phyloP scores from a whole-genome alignment of 805 yeast genomes.

The Alloascoidea hylecoeti region DNA sequence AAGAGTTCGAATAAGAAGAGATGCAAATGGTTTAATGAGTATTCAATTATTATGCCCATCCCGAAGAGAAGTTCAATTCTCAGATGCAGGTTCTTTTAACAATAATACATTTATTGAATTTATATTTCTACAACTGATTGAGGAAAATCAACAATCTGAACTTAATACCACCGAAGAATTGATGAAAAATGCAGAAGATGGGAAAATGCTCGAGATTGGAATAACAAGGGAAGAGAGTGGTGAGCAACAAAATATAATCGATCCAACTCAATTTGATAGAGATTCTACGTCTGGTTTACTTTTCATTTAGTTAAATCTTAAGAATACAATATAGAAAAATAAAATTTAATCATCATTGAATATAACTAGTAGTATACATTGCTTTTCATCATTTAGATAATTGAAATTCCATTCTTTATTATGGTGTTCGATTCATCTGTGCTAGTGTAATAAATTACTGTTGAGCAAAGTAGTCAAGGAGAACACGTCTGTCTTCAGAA shows the following conservation, averaged over 20 bases:
- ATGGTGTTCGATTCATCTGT: too few relatives aligned
- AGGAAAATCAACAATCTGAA: conserved; percentile 1
- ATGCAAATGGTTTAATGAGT: conserved; percentile 31
- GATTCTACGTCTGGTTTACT: too few relatives aligned
- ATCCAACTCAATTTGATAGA: too few relatives aligned
- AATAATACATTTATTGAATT: not conserved
- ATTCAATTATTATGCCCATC: conserved; percentile 26
- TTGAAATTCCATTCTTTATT: conserved; percentile 4
- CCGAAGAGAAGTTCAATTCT: too few relatives aligned
- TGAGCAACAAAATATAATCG: conserved; percentile 14
- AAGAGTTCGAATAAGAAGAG: conserved; percentile 40
- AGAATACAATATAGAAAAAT: conserved; percentile 4
- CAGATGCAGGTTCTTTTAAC: not conserved
- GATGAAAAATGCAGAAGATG: not conserved
- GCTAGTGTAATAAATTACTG: conserved; percentile 37
- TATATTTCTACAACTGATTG: not conserved
- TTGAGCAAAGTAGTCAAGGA: conserved; percentile 90
- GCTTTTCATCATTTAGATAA: conserved; percentile 2
- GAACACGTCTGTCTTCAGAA: conserved; percentile 92
- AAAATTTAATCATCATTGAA: not conserved
- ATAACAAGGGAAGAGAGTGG: conserved; percentile 11
- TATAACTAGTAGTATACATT: conserved; percentile 2
- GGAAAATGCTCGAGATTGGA: too few relatives aligned
- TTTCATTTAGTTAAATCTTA: too few relatives aligned
- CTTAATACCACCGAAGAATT: not conserved